Evolutionary conservation across 768 basidiomycete species (phyloP), one percentile per base, ranked within the genome.

Genomic region (Trametes cinnabarina): DNA sequence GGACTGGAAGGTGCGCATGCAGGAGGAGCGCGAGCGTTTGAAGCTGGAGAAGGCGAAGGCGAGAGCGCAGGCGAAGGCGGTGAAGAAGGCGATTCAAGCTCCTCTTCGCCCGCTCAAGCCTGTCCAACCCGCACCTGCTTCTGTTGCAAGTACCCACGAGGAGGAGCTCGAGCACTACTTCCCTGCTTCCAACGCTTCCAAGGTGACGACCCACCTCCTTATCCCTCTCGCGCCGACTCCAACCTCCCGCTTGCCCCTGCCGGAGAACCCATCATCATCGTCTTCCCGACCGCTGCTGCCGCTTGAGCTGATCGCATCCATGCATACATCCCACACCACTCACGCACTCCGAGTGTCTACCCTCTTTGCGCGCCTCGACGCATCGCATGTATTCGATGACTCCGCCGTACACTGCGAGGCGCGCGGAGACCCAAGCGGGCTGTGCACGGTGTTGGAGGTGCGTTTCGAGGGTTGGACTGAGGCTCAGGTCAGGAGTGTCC

Each of bases 181-280:
- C 70, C 68, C 79, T 23, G 44, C 65, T 48, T 62, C 68, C 34
- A 55, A 78, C 26, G 58, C 64, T 30, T 63, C 68, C 23, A 65
- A 69, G 4, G 82, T 86, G 4, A 85, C 81, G 11, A 90, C 90
- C 9, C 78, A 77, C 62, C 82, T 93, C 48, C 79, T 89, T 47
- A 79, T 93, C 28, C 90, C 91, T 51, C 81, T 93, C 57, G 86
- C 86, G 0, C 90, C 91, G 1, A 87, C 87, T 2, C 86, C 90
- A 8, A 83, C 84, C 0, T 69, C 78, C 4, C 84, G 85, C n/a
- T 69, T 83, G 10, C 90, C 89, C 3, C 76, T 92, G 50, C 73
- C 67, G 6, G 48, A 47, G 73, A 47, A 70, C 56, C 42, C 69
- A 58, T 47, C 67, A 66, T 11, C 60, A 63, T 20, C 63, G 28